Evolutionary conservation across 345 rosid genomes (phyloP).

Genomic region (Brassica cretica): DNA sequence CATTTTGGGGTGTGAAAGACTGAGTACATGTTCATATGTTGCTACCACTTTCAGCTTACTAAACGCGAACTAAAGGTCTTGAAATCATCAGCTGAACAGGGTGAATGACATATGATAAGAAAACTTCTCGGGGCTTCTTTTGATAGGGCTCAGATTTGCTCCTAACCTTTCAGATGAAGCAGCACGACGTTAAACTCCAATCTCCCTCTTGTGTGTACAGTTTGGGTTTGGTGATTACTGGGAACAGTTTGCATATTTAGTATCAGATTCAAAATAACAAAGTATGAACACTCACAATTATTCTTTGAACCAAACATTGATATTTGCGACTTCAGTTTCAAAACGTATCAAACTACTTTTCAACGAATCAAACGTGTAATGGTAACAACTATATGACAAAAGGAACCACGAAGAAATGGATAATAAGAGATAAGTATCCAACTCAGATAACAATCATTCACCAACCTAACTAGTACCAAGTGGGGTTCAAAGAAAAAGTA

Average conservation of each 20-base stretch:
- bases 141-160: background rate
- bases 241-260: background rate
- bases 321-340: background rate
- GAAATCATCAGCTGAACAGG: background rate
- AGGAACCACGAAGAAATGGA: background rate
- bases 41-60: background rate
- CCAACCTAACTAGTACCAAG: background rate
- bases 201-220: background rate
- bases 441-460: background rate
- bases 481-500: conserved; percentile 10
- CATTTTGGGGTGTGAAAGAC: background rate
- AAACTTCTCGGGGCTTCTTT: background rate
- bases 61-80: background rate
- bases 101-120: no score
- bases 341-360: background rate
- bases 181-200: background rate
- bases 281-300: background rate
- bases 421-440: background rate
- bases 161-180: background rate
- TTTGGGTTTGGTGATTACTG: background rate
- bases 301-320: background rate
- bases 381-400: background rate
- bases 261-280: background rate
- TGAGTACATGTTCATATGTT: background rate
- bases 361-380: background rate